Evolutionary conservation across 805 yeast genomes (phyloP).

Genomic region (Starmerella stellata): DNA sequence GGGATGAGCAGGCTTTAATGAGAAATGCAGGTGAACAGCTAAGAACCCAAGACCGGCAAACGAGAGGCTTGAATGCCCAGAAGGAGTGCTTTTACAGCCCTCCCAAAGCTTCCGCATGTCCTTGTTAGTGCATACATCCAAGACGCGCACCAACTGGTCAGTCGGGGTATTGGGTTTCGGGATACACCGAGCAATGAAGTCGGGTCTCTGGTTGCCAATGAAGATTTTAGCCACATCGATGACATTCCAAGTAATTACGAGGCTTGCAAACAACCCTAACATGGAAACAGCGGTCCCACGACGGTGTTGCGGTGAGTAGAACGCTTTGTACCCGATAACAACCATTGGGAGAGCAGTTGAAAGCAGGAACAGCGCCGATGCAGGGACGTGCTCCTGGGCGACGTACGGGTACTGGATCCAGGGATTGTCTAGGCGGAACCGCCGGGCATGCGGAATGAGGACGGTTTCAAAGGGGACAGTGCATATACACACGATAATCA

Average conservation of each 20-base stretch:
- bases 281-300: conserved; percentile 36
- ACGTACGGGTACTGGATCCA: conserved; percentile 72
- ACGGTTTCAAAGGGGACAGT: conserved; percentile 14
- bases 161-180: conserved; percentile 44
- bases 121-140: conserved; percentile 24
- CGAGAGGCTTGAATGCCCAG: conserved; percentile 40
- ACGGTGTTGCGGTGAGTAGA: conserved; percentile 7
- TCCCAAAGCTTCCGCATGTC: conserved; percentile 25
- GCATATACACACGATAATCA: conserved; percentile 4
- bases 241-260: conserved; percentile 40
- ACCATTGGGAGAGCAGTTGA: conserved; percentile 19
- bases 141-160: conserved; percentile 18
- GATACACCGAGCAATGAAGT: conserved; percentile 66
- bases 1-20: not conserved
- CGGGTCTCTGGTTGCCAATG: conserved; percentile 86
- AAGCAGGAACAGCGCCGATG: conserved; percentile 30
- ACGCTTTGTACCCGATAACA: conserved; percentile 12
- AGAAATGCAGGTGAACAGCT: conserved; percentile 28
- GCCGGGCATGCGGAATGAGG: conserved; percentile 50
- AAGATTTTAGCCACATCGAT: conserved; percentile 65
- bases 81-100: conserved; percentile 40
- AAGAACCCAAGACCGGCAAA: conserved; percentile 34
- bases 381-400: conserved; percentile 51
- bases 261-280: conserved; percentile 45
- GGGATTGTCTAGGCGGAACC: conserved; percentile 56